These are phyloP conservation scores for Dioscorea alata DNA, from an alignment of 106 monocot species.

Conservation along the genomic window DNA sequence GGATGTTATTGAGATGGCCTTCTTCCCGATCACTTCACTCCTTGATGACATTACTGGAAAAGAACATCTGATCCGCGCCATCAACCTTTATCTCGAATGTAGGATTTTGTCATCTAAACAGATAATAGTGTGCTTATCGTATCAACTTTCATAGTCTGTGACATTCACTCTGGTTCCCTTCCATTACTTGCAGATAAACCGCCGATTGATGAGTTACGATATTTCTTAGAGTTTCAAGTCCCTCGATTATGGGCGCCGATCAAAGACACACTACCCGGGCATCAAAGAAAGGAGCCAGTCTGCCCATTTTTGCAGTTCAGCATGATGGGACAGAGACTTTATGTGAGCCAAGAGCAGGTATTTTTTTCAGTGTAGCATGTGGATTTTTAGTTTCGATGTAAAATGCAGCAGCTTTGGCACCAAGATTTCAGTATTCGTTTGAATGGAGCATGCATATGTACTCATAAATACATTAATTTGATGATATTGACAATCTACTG, in stretches of 20 bases:
- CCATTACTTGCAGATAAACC: conserved; percentile 64
- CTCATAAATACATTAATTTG: too few species aligned
- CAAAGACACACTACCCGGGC: conserved; percentile 48
- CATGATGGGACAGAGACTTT: conserved; percentile 82
- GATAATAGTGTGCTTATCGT: background rate
- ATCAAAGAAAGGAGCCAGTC: conserved; percentile 77
- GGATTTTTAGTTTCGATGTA: too few species aligned
- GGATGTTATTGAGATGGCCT: conserved; percentile 80
- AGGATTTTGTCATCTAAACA: conserved; percentile 5
- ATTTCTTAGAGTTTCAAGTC: conserved; percentile 86
- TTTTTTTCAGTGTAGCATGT: too few species aligned
- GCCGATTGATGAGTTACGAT: conserved; percentile 73
- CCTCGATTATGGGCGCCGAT: conserved; percentile 75
- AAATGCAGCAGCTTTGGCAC: too few species aligned
- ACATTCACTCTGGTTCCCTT: too few species aligned
- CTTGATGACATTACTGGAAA: conserved; percentile 72
- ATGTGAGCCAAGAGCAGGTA: conserved; percentile 94
- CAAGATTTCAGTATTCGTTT: too few species aligned
- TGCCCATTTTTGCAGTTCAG: conserved; percentile 90
- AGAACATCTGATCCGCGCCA: conserved; percentile 72
- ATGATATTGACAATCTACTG: too few species aligned
- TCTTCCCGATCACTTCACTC: conserved; percentile 63
- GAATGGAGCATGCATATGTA: too few species aligned
- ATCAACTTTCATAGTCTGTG: background rate
- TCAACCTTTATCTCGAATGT: conserved; percentile 84